Evolutionary conservation across 768 basidiomycete genomes (phyloP), one percentile per base, ranked within the genome.

Genomic region (Xanthoconium purpureum): DNA sequence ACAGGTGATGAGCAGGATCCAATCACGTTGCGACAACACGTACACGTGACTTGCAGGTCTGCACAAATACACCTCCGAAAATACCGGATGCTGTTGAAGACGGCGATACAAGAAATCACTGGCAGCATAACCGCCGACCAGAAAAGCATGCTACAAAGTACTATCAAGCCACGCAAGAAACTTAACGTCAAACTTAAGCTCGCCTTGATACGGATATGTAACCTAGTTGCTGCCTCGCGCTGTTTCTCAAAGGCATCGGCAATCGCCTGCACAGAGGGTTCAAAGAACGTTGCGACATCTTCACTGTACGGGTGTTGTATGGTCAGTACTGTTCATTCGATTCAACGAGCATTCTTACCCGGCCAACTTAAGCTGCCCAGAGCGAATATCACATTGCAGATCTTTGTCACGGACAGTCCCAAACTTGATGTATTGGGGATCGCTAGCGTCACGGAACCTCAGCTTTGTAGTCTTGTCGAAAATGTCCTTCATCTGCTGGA

Each of bases 51-150:
- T 75, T 50, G 80, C 74, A 3, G 83, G 83, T 15, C 81, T 73
- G 47, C 74, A 73, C 5, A 84, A 63, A 13, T 72, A 67, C 4
- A 81, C 61, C 0, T 74, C 73, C 0, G 71, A 66, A 17, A 71
- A 70, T 18, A 59, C 62, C 1, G 80, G 63, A 2, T 70, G 63
- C 17, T 67, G 61, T 17, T 75, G 74, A 18, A 84, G 74, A 35
- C 71, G 69, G 9, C 59, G 57, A 51, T 75, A 80, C 14, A 83
- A 61, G 68, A 73, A 81, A 28, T 77, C 75, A 48, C 74, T 81
- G 13, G 78, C 76, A 0, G 77, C 75, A 56, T 80, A 82, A 0
- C 80, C 80, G 2, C 81, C 81, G 1, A 83, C 80, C 2, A 85
- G 73, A 40, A 81, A 75, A n/a, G 77, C 72, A 15, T 72, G 54